Base-by-base conservation (phyloP, 2,329 filamentous ascomycete genomes). In the Apiospora phragmitis region DNA sequence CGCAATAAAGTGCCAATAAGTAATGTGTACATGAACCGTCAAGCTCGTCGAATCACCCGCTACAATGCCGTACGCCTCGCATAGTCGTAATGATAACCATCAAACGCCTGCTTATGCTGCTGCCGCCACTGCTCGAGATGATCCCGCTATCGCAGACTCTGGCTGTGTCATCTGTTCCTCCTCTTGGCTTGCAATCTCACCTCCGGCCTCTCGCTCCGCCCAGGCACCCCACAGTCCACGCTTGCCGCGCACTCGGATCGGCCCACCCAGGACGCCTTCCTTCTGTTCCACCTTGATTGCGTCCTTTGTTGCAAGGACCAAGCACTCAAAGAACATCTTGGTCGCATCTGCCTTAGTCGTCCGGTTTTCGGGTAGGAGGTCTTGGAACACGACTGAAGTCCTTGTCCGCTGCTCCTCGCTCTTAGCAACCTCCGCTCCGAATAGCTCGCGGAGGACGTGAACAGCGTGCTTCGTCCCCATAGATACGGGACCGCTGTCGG, bases 281-380 rank as follows among this genome's bases (percentile, higher is more conserved):
- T 89, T 88, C 82, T 99, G 96, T 80, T 98, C 95, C 35, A 98
- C 94, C 83, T 97, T 97, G 83, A 99, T 93, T 38, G 96, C 96
- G 80, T 99, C 96, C 84, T 99, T 99, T 55, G 96, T 99, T 6
- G 95, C 96, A 65, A 99, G 87, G 3, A 99, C 96, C 32, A 99
- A 87, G 69, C 96, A 92, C 83, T 99, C 96, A 77, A 99, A 99
- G 85, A 99, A 99, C 94, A 99, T 98, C 87, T 98, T 98, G 59
- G 96, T 99, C 0, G 96, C 96, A 77, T 98, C 96, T 11, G 93
- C 92, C 81, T 94, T 93, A 74, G 89, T 94, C 0, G 95, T 95
- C 72, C 88, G 89, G 74, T 87, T 84, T 82, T 97, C 94, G 0
- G 96, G 96, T 43, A 98, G 88, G 66, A 99, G 87, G 71, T 97